Evolutionary conservation across 2,329 filamentous ascomycete genomes (phyloP).

Genomic region (Tolypocladium capitatum): DNA sequence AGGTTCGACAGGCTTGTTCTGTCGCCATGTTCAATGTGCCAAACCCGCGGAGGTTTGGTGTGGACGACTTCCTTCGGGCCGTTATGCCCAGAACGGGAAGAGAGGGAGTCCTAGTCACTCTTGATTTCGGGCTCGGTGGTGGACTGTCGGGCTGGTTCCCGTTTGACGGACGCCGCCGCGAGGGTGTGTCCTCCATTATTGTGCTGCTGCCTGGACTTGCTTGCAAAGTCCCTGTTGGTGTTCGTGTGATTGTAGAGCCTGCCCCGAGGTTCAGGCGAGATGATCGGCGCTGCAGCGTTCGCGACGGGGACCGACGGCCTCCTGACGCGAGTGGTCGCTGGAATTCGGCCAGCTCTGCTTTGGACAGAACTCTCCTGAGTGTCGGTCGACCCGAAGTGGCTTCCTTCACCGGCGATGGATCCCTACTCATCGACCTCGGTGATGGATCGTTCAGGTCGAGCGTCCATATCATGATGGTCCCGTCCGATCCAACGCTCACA

Average conservation of each 20-base stretch:
- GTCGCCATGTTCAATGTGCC: constrained; percentile 49
- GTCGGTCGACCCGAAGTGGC: constrained; percentile 51
- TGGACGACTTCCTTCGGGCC: constrained; percentile 36
- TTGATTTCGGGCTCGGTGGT: constrained; percentile 35
- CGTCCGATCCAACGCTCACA: constrained; percentile 66
- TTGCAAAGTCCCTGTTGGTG: constrained; percentile 25
- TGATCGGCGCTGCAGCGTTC: constrained; percentile 38
- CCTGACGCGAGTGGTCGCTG: constrained; percentile 35
- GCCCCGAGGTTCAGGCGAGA: constrained; percentile 35
- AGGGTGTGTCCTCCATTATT: constrained; percentile 32
- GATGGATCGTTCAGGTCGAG: constrained; percentile 36
- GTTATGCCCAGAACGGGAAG: constrained; percentile 33
- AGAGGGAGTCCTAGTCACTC: constrained; percentile 37
- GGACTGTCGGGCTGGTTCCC: constrained; percentile 32
- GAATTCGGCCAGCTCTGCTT: constrained; percentile 75
- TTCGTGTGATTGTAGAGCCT: constrained; percentile 18
- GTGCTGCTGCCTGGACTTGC: constrained; percentile 25
- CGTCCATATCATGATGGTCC: constrained; percentile 71
- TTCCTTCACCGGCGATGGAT: constrained; percentile 41
- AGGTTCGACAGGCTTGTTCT: constrained; percentile 48
- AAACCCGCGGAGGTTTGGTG: constrained; percentile 33
- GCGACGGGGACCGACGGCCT: constrained; percentile 42
- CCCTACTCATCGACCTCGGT: constrained; percentile 29
- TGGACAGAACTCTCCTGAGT: constrained; percentile 73
- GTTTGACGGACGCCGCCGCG: constrained; percentile 32